Base-by-base conservation (phyloP, 225 moss, liverwort and hornwort genomes). In the Climacium dendroides region DNA sequence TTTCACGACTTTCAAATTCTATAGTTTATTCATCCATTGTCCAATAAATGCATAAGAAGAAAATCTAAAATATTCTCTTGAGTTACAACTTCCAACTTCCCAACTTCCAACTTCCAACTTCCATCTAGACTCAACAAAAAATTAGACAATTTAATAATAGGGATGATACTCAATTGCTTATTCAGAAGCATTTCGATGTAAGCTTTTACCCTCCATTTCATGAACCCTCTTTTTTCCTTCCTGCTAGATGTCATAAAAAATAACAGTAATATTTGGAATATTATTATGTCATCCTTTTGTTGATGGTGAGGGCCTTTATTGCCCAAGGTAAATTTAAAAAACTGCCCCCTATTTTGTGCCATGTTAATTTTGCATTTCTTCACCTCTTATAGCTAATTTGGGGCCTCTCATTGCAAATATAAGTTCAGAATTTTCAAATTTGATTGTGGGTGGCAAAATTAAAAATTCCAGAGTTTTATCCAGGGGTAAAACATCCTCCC, bases 171-270 rank as follows among this genome's bases (percentile, higher is more conserved):
- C 74, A 48, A 47, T 48, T 48, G 12, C 19, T 30, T 20, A 11
- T 19, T 47, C 0, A 0, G 29, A 28, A 3, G 1, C 29, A 45
- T 72, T 72, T 48, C 47, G 2, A 4, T 11, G 18, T 25, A 25
- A 25, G 14, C 69, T 39, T 24, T 8, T 58, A 30, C 18, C 29
- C 6, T 45, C 72, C 4, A 30, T 30, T 45, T 47, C 30, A 73
- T 30, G 7, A 47, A 28, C 18, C 29, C 18, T 17, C 4, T 72
- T 16, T 70, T 70, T 9, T 13, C 18, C 28, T 71, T 66, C 26
- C 32, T 26, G 0, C 43, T 65, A 22, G 6, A 23, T 37, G 67
- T 67, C 67, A 37, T 23, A 0, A 24, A 34, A 64, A 25, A 9
- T 2, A 5, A 20, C 34, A 64, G 34, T 25, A 63, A 16, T 16